Base-by-base conservation (phyloP, 75 land plant species). In the Larix kaempferi region DNA sequence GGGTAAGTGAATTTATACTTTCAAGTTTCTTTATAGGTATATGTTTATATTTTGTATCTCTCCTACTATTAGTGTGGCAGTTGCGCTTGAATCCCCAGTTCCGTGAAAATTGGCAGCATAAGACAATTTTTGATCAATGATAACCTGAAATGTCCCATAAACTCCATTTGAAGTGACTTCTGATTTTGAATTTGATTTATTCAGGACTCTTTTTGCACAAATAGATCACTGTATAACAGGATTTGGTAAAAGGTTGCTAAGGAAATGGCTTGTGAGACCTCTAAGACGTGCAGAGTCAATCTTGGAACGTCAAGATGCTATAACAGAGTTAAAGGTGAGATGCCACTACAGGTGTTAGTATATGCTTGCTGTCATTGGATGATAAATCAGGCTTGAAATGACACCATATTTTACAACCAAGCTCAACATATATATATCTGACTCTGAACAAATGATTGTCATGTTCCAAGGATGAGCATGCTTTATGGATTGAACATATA, bases 231-330 rank as follows among this genome's bases (percentile, higher is more conserved):
- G 99, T 82, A 82, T 88, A 37, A 96, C 99, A 71, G 86, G 95
- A 74, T 92, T 87, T 88, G 99, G 99, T 57, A 93, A 93, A 73
- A 86, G 98, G 69, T 79, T 96, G 64, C 91, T 96, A 55, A 92
- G 82, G 77, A 82, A 86, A 57, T 96, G 99, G 99, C 85, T 96
- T 71, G 92, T 94, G 13, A 89, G 99, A 55, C 99, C 99, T 82
- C 78, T 96, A 37, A 85, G 82, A 67, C 76, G 85, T 57, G 22
- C 67, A 44, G 82, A 78, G 35, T 83, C 84, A 77, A 94, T 96
- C 75, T 75, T 66, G 76, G 90, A 89, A 75, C 86, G 99, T 22
- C 99, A 94, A 74, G 78, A 84, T 84, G 94, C 98, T 76, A 76
- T 96, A 16, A 84, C 84, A 49, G 88, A 86, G 35, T 59, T 86